Percentiles rank a stretch among this genome's conserved stretches.
Evolutionary conservation across 208 protist species (phyloP).

Genomic region (Crithidia thermophila): DNA sequence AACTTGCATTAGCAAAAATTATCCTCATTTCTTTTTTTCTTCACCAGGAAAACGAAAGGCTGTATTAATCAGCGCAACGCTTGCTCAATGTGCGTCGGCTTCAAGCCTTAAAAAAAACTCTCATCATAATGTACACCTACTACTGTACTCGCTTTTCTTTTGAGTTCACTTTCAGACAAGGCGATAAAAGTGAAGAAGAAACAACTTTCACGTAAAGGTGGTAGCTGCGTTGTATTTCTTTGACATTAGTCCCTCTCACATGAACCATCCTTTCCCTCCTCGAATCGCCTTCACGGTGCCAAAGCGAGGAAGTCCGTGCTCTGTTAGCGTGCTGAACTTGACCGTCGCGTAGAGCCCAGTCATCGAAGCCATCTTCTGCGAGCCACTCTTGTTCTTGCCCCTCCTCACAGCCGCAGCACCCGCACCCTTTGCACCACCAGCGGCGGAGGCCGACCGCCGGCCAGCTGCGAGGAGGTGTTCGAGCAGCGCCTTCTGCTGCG

Average conservation of each 20-base stretch:
- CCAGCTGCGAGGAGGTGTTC: conserved; percentile 51
- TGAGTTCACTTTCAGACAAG: background rate
- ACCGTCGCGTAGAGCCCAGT: conserved; percentile 87
- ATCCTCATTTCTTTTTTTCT: too few species aligned
- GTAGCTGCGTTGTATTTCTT: background rate
- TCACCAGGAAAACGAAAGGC: background rate
- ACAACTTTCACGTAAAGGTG: background rate
- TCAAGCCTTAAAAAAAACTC: too few species aligned
- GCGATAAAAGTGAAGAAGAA: conserved; percentile 1
- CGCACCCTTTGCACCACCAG: conserved; percentile 4
- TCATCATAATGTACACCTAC: too few species aligned
- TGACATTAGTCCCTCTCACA: conserved; percentile 29
- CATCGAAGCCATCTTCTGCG: conserved; percentile 35
- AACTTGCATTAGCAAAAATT: too few species aligned
- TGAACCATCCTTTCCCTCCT: conserved; percentile 87
- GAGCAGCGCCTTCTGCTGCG: conserved; percentile 64
- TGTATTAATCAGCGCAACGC: too few species aligned
- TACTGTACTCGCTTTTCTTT: background rate
- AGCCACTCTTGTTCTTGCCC: background rate
- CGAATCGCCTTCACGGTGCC: conserved; percentile 85
- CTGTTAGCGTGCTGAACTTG: conserved; percentile 80
- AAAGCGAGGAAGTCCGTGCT: conserved; percentile 87
- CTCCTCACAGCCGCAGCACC: background rate
- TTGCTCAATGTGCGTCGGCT: too few species aligned
- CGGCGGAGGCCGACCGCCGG: background rate